Percentiles rank a stretch among this genome's conserved stretches.
These are phyloP conservation scores for Phytophthora tubulina DNA, from an alignment of 352 stramenopile species.

Conservation along the genomic window DNA sequence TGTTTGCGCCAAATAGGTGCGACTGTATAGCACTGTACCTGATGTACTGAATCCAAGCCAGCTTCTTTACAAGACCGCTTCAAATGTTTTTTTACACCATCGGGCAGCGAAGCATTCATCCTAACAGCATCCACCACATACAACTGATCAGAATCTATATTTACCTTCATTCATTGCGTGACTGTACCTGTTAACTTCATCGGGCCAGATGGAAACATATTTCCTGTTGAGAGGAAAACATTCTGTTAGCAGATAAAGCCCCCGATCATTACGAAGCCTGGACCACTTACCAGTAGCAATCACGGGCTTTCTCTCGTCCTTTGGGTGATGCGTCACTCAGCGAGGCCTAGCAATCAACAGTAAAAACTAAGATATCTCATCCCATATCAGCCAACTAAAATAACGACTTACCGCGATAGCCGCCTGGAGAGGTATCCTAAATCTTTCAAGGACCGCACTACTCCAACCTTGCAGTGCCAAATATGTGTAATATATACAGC, in stretches of 20 bases:
- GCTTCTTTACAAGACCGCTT: conserved; percentile 57
- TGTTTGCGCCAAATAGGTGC: not conserved
- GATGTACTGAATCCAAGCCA: conserved; percentile 33
- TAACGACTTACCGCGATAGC: conserved; percentile 45
- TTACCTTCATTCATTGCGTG: not conserved
- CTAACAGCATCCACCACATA: conserved; percentile 23
- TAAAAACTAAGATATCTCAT: not conserved
- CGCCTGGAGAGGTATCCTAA: conserved; percentile 51
- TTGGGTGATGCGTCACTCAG: conserved; percentile 71
- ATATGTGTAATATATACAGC: conserved; percentile 63
- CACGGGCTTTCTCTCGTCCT: conserved; percentile 57
- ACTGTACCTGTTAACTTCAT: conserved; percentile 52
- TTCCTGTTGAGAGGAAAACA: conserved; percentile 42
- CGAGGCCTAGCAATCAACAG: conserved; percentile 34
- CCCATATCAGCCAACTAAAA: not conserved
- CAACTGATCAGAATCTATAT: not conserved
- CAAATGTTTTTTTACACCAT: conserved; percentile 73
- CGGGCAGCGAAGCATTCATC: conserved; percentile 52
- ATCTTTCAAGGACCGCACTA: conserved; percentile 48
- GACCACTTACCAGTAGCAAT: conserved; percentile 67
- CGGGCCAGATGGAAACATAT: conserved; percentile 56
- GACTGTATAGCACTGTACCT: conserved; percentile 38
- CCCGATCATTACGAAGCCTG: too few species aligned
- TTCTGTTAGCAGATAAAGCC: not conserved
- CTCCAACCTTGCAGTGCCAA: conserved; percentile 57